Conservation (phyloP, 495 filamentous ascomycete genomes). For the Evernia prunastri region DNA sequence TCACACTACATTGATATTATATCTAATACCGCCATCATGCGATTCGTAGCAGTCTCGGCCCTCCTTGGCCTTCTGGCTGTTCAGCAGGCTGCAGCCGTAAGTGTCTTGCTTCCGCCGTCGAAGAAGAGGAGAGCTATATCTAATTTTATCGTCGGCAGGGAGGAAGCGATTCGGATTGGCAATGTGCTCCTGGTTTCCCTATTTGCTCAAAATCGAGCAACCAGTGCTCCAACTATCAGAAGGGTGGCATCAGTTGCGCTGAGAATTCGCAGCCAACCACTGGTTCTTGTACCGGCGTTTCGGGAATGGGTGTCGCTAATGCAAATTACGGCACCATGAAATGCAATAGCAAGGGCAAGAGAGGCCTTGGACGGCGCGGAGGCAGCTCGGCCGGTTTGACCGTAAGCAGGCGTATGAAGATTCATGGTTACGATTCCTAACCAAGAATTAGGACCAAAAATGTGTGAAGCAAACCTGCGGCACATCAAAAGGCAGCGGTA, state of each 20-base stretch:
- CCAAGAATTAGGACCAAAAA: slow-evolving; percentile 30
- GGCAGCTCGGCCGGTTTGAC: not conserved
- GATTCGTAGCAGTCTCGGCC: slow-evolving; percentile 20
- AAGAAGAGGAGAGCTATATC: not conserved
- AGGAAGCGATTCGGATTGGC: not conserved
- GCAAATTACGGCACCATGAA: slow-evolving; percentile 40
- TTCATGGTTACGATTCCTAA: slow-evolving; percentile 10
- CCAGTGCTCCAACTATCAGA: slow-evolving; percentile 57
- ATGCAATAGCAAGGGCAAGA: slow-evolving; percentile 34
- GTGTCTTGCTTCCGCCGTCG: not conserved
- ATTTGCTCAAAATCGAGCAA: slow-evolving; percentile 62
- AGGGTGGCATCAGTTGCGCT: slow-evolving; percentile 63
- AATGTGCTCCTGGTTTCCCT: slow-evolving; percentile 17
- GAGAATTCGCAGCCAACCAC: slow-evolving; percentile 16
- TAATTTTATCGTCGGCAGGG: slow-evolving; percentile 1
- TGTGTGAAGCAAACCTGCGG: slow-evolving; percentile 39
- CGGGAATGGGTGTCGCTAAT: slow-evolving; percentile 43
- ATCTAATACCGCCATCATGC: slow-evolving; percentile 27
- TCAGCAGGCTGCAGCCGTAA: slow-evolving; percentile 50
- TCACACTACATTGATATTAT: not conserved
- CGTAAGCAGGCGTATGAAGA: not conserved
- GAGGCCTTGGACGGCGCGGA: slow-evolving; percentile 30
- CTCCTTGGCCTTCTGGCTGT: slow-evolving; percentile 30
- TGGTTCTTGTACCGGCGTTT: slow-evolving; percentile 6
- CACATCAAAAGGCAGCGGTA: slow-evolving; percentile 38